Conservation (phyloP, 352 stramenopile species). For the Phytophthora constricta region DNA sequence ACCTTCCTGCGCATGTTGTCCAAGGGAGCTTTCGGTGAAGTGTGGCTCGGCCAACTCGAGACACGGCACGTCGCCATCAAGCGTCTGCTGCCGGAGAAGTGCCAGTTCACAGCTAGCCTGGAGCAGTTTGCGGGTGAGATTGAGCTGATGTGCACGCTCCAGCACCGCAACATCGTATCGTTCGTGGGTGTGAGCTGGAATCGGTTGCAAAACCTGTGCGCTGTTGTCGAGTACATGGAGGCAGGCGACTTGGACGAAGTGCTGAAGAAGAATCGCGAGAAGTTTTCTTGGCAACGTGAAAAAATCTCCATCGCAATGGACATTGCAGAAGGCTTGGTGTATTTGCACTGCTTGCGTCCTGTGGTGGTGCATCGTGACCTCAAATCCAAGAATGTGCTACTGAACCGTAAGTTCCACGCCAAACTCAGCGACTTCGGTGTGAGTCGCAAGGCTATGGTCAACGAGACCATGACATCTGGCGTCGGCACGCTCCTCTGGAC, state of each 20-base stretch:
- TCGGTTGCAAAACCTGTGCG: conserved; percentile 68
- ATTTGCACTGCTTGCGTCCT: conserved; percentile 78
- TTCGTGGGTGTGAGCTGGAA: conserved; percentile 81
- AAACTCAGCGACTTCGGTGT: conserved; percentile 92
- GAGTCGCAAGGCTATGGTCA: conserved; percentile 71
- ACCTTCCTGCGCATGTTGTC: conserved; percentile 69
- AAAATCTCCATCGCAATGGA: conserved; percentile 88
- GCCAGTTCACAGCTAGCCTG: conserved; percentile 51
- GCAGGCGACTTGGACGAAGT: conserved; percentile 68
- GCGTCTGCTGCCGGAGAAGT: conserved; percentile 66
- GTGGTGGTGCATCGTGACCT: conserved; percentile 87
- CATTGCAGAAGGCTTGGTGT: conserved; percentile 82
- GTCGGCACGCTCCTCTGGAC: conserved; percentile 87
- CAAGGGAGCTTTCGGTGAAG: conserved; percentile 77
- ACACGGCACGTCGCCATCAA: conserved; percentile 81
- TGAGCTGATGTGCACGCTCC: conserved; percentile 68
- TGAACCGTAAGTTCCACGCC: conserved; percentile 67
- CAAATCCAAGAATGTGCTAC: conserved; percentile 88
- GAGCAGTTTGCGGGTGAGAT: conserved; percentile 80
- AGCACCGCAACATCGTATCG: conserved; percentile 81
- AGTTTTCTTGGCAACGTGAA: conserved; percentile 69
- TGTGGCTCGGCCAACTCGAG: conserved; percentile 73
- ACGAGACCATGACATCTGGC: conserved; percentile 81
- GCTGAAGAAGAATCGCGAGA: conserved; percentile 56
- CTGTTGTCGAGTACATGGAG: conserved; percentile 85